A percentile compares a stretch with the other conserved stretches of the same genome.
These are phyloP conservation scores for Tulasnella sp. DNA, from an alignment of 768 basidiomycete genomes.

Conservation along the genomic window DNA sequence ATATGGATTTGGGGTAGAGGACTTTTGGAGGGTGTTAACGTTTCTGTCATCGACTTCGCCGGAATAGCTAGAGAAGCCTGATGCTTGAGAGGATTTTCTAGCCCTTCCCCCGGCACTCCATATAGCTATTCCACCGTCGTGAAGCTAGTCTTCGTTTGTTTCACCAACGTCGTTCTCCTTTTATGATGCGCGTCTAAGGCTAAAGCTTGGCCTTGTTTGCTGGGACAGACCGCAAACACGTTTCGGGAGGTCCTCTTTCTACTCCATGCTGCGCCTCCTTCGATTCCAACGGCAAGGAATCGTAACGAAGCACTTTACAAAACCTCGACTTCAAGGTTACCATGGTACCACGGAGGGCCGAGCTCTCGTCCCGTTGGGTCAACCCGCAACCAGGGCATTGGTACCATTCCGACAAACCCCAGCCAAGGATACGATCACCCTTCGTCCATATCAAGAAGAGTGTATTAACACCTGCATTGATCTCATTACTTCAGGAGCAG, in stretches of 20 bases:
- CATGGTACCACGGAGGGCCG: not conserved
- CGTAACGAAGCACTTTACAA: not conserved
- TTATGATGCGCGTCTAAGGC: too few relatives aligned
- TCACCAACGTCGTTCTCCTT: too few relatives aligned
- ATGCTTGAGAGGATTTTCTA: too few relatives aligned
- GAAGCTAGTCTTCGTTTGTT: too few relatives aligned
- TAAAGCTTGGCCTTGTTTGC: not conserved
- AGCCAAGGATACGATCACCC: not conserved
- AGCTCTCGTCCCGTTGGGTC: not conserved
- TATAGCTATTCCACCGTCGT: too few relatives aligned
- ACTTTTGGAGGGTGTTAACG: too few relatives aligned
- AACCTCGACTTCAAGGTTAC: not conserved
- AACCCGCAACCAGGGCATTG: not conserved
- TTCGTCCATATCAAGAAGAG: not conserved
- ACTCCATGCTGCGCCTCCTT: too few relatives aligned
- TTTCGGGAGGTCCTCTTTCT: not conserved
- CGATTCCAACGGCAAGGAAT: too few relatives aligned
- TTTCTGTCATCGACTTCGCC: too few relatives aligned
- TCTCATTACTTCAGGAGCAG: not conserved
- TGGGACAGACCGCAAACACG: not conserved
- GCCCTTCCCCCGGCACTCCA: too few relatives aligned
- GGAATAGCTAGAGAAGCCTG: too few relatives aligned
- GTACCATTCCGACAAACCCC: not conserved
- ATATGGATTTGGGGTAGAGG: too few relatives aligned
- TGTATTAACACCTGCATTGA: not conserved